Evolutionary conservation across 139 green algal species (phyloP).

Genomic region (Chlamydomonas sphaeroides): DNA sequence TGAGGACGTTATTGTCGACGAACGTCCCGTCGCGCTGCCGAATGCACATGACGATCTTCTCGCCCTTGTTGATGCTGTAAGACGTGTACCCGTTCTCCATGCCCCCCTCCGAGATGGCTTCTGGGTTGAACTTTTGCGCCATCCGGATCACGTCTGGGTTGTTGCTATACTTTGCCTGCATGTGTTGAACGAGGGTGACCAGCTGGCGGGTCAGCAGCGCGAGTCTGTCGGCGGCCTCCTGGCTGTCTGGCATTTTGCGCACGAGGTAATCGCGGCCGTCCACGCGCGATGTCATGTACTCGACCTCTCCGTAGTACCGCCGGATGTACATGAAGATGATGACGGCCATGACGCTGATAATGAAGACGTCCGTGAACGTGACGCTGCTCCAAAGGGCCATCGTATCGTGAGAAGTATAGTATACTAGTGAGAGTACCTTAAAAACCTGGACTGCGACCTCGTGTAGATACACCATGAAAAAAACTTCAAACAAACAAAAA

Average conservation of each 20-base stretch:
- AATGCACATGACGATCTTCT: constrained; percentile 45
- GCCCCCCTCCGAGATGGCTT: constrained; percentile 34
- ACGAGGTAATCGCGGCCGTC: constrained; percentile 32
- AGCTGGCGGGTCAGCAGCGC: constrained; percentile 20
- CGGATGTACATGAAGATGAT: too few relatives aligned
- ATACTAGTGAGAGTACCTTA: too few relatives aligned
- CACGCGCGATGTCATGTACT: not conserved
- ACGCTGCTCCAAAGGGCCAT: too few relatives aligned
- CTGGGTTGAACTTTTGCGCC: constrained; percentile 21
- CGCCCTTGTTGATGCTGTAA: constrained; percentile 46
- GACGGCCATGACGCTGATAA: constrained; percentile 23
- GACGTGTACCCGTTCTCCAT: constrained; percentile 39
- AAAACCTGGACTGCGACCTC: too few relatives aligned
- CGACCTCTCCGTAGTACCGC: constrained; percentile 29
- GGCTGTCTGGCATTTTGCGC: constrained; percentile 16
- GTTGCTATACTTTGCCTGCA: constrained; percentile 7
- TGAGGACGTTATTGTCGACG: constrained; percentile 34
- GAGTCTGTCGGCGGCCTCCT: constrained; percentile 31
- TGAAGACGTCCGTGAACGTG: constrained; percentile 33
- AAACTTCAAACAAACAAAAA: too few relatives aligned
- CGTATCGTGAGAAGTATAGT: too few relatives aligned
- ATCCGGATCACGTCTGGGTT: not conserved
- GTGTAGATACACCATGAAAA: too few relatives aligned
- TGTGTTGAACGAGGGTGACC: constrained; percentile 2
- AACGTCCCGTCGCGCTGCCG: constrained; percentile 10